Evolutionary conservation across 2,329 filamentous ascomycete species (phyloP), one percentile per base, ranked within the genome.

Genomic region (Botrytis cinerea): DNA sequence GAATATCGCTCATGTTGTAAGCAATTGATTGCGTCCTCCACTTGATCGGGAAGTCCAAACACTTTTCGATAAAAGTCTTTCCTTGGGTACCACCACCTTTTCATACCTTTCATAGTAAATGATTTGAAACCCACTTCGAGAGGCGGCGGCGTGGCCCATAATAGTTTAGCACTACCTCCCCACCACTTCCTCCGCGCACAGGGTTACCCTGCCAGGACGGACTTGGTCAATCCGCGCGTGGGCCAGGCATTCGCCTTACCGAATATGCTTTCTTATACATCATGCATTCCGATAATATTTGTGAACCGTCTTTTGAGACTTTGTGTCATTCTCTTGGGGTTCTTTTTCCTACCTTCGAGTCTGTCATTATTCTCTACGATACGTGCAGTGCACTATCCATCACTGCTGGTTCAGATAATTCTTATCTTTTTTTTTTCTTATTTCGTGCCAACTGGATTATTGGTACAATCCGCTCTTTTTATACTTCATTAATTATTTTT

Each of bases 371-470:
- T 74, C 73, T 74, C 78, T 78, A 75, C 64, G 72, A 78, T 78
- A 75, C 74, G 76, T 74, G 74, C 75, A 71, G 76, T 74, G 76
- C 71, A 75, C 74, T 78, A 74, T 71, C 78, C 73, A 76, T 74
- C 73, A 76, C 80, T 80, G 79, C 79, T 81, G 79, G 80, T 75
- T 80, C 80, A 80, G 79, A 77, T 78, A 76, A 70, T 73, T 77
- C 76, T 79, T 54, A n/a, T 64, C 45, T 46, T 28, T n/a, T 38
- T 38, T 18, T 78, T 75, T 78, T 77, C 73, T 77, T 77, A 22
- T 76, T 78, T 72, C 75, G 71, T 76, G 76, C 77, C 75, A 73
- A 76, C 79, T 78, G 78, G 77, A 75, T 69, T 77, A 78, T 78
- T 76, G 76, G 78, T 76, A 66, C 76, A 77, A 73, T 79, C 74